Percentiles rank a stretch among this genome's conserved stretches.
phyloP scores from a whole-genome alignment of 345 rosid species.

The Stellera chamaejasme region DNA sequence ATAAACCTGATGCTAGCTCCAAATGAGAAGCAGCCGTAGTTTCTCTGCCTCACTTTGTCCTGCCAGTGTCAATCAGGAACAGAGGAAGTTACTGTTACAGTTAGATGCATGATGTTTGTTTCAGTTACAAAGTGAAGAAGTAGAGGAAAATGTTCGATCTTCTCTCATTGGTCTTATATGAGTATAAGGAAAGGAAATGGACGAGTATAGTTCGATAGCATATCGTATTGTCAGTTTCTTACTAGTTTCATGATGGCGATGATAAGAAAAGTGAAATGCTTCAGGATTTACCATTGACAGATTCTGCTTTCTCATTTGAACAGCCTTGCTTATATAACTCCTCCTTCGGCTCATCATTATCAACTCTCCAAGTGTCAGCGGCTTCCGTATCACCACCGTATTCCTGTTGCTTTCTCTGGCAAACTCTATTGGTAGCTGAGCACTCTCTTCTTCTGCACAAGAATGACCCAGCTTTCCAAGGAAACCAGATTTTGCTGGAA shows the following conservation, averaged over 20 bases:
- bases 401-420: conserved; percentile 15
- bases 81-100: conserved; percentile 7
- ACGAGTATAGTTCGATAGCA: neutral
- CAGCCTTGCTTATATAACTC: conserved; percentile 63
- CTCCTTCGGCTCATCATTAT: conserved; percentile 77
- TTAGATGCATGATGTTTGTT: no score
- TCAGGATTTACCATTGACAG: conserved; percentile 43
- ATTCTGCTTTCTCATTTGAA: conserved; percentile 38
- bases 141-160: neutral
- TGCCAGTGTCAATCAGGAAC: conserved; percentile 39
- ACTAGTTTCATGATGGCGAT: conserved; percentile 1
- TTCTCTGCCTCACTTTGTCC: conserved; percentile 38
- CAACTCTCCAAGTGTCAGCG: conserved; percentile 71
- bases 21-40: conserved; percentile 45
- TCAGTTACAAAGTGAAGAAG: no score
- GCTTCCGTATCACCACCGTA: conserved; percentile 26
- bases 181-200: neutral
- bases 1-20: conserved; percentile 42
- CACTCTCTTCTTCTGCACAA: conserved; percentile 10
- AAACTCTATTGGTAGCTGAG: conserved; percentile 18
- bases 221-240: neutral
- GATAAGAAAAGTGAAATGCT: conserved; percentile 7
- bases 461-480: conserved; percentile 18
- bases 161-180: neutral
- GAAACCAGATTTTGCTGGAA: conserved; percentile 38